These are phyloP conservation scores for Golubevia pallescens DNA, from an alignment of 1,284 basidiomycete species.

Conservation along the genomic window DNA sequence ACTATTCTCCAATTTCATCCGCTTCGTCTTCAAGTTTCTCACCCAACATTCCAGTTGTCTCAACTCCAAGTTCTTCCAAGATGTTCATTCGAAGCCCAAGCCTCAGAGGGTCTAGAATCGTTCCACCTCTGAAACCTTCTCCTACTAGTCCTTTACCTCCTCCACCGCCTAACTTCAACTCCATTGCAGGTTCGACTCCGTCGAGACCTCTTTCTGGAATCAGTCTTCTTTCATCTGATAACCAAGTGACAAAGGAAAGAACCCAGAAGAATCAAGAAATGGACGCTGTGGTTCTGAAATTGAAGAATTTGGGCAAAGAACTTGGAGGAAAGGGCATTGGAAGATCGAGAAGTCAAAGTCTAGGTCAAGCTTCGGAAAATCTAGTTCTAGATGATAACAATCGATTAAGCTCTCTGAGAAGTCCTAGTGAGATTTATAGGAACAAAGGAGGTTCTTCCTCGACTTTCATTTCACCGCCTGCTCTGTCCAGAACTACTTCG, in stretches of 20 bases:
- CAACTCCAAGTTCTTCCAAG: constrained; percentile 14
- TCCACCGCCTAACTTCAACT: constrained; percentile 17
- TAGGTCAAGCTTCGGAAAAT: too few relatives aligned
- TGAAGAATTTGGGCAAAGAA: not conserved
- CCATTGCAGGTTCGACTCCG: not conserved
- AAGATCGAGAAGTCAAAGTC: too few relatives aligned
- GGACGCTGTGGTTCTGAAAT: not conserved
- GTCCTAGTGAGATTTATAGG: too few relatives aligned
- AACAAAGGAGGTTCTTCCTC: too few relatives aligned
- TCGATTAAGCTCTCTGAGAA: too few relatives aligned
- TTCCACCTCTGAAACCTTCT: constrained; percentile 28
- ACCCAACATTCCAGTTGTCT: constrained; percentile 1
- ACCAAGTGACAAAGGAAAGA: constrained; percentile 1
- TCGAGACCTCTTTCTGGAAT: not conserved
- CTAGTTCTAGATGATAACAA: too few relatives aligned
- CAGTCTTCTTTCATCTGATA: not conserved
- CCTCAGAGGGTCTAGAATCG: constrained; percentile 11
- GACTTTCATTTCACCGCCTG: too few relatives aligned
- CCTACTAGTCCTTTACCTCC: constrained; percentile 31
- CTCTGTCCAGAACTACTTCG: too few relatives aligned
- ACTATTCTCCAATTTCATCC: constrained; percentile 22
- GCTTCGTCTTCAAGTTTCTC: constrained; percentile 18
- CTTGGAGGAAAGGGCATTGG: too few relatives aligned
- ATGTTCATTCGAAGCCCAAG: constrained; percentile 16
- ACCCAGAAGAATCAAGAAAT: not conserved